Evolutionary conservation across 2,329 filamentous ascomycete genomes (phyloP).

Genomic region (Pyrenophora graminea): DNA sequence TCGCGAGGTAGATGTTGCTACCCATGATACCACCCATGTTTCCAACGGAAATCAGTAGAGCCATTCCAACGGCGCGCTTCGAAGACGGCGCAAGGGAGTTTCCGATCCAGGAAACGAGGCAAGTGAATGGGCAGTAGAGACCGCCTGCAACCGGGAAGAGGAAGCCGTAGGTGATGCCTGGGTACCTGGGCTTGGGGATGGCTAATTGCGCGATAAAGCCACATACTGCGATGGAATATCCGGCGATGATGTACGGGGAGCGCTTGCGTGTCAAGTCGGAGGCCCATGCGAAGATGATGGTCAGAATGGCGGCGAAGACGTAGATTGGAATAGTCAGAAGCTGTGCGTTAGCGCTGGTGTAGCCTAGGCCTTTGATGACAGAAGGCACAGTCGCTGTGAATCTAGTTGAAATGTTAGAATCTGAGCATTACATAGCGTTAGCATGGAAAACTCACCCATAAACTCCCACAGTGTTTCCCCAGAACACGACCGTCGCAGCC

Average conservation of each 20-base stretch:
- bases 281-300: slow-evolving; percentile 50
- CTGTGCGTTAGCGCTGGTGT: slow-evolving; percentile 48
- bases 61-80: slow-evolving; percentile 53
- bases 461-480: slow-evolving; percentile 45
- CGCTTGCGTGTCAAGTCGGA: slow-evolving; percentile 59
- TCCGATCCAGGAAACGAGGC: slow-evolving; percentile 43
- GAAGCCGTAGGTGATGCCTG: slow-evolving; percentile 52
- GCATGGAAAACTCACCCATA: slow-evolving; percentile 32
- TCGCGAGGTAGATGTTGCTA: slow-evolving; percentile 56
- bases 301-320: slow-evolving; percentile 49
- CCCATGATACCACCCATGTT: slow-evolving; percentile 52
- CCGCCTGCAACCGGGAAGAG: slow-evolving; percentile 44
- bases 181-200: slow-evolving; percentile 48
- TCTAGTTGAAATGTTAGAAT: slow-evolving; percentile 29
- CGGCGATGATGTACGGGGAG: slow-evolving; percentile 59
- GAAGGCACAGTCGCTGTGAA: slow-evolving; percentile 47
- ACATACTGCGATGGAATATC: slow-evolving; percentile 55
- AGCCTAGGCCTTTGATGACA: slow-evolving; percentile 50
- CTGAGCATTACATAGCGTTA: too few species aligned
- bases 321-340: slow-evolving; percentile 51
- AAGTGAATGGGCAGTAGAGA: slow-evolving; percentile 45
- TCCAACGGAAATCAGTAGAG: slow-evolving; percentile 54
- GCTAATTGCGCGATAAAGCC: slow-evolving; percentile 62
- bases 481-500: slow-evolving; percentile 45
- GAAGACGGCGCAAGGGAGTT: slow-evolving; percentile 42